Evolutionary conservation across 2,329 filamentous ascomycete genomes (phyloP).

Genomic region (Botrytis paeoniae): DNA sequence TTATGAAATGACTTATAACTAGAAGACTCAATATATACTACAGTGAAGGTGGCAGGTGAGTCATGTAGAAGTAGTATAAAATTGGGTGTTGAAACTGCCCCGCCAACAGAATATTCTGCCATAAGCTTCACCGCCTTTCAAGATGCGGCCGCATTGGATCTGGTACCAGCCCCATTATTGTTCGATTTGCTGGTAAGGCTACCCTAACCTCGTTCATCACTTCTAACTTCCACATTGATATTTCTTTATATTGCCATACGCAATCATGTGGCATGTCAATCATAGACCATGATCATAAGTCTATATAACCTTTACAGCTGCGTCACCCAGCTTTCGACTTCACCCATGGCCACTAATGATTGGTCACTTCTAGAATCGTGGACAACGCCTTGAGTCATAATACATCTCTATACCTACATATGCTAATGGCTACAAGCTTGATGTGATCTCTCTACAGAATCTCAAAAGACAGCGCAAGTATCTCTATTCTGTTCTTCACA

Average conservation of each 20-base stretch:
- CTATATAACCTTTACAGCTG: not conserved
- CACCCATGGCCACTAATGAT: not conserved
- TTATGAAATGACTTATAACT: not conserved
- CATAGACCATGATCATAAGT: no score
- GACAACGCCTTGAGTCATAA: not conserved
- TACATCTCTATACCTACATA: not conserved
- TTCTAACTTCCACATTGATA: not conserved
- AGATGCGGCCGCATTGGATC: not conserved
- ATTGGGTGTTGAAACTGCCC: not conserved
- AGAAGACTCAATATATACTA: not conserved
- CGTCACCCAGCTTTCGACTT: no score
- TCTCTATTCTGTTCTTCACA: no score
- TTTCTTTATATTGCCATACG: not conserved
- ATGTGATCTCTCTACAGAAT: not conserved
- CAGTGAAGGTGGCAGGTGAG: not conserved
- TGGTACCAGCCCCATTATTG: not conserved
- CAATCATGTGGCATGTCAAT: not conserved
- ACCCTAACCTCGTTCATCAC: not conserved
- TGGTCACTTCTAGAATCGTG: not conserved
- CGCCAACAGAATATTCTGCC: conserved; percentile 13
- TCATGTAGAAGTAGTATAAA: not conserved
- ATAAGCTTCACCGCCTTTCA: not conserved
- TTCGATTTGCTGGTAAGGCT: not conserved
- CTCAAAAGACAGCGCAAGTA: not conserved
- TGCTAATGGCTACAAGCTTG: not conserved